Conservation (phyloP, 2,329 filamentous ascomycete species). For the Ophiostoma quercus region DNA sequence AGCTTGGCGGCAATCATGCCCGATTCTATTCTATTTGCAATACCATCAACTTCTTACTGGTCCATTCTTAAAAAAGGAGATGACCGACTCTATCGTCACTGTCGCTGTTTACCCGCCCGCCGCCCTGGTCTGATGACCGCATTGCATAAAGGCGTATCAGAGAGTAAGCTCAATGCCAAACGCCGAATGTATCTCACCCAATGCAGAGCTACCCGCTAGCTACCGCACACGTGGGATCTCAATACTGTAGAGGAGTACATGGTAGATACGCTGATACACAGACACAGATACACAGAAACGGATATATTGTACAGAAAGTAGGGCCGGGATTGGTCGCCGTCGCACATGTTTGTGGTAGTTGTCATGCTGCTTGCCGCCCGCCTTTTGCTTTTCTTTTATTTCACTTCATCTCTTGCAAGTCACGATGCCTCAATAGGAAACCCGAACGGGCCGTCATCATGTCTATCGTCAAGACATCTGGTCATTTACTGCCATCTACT, state of each 20-base stretch:
- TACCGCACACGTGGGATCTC: conserved; percentile 7
- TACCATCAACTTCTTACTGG: no score
- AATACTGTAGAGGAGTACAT: background rate
- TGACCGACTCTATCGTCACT: conserved; percentile 1
- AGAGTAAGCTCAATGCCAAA: background rate
- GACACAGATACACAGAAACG: background rate
- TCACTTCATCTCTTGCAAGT: background rate
- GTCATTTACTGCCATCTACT: no score
- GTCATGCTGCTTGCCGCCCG: conserved; percentile 10
- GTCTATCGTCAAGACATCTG: no score
- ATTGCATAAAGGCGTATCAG: background rate
- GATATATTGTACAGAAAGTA: background rate
- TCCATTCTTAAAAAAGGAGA: background rate
- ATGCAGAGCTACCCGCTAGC: background rate
- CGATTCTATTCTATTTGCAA: no score
- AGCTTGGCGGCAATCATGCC: no score
- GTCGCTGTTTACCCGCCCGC: conserved; percentile 3
- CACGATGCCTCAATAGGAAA: background rate
- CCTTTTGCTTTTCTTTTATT: background rate
- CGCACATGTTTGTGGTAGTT: background rate
- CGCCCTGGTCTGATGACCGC: background rate
- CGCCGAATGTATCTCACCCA: background rate
- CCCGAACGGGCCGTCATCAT: background rate
- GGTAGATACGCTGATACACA: background rate
- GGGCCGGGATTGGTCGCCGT: conserved; percentile 1